A percentile compares a stretch with the other conserved stretches of the same genome.
Conservation (phyloP, 768 basidiomycete species). For the Lentinula lateritia region DNA sequence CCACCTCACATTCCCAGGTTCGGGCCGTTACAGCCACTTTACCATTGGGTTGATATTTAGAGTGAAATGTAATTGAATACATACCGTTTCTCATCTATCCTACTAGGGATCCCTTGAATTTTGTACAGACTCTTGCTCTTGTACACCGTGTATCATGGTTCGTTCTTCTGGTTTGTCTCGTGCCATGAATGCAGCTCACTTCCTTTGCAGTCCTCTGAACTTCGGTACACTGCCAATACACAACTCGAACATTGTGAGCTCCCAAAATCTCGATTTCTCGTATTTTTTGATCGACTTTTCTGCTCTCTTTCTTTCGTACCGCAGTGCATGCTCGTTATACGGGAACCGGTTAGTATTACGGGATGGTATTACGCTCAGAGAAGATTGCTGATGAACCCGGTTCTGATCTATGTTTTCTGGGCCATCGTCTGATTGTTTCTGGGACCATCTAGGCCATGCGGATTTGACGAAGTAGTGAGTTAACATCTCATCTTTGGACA, state of each 20-base stretch:
- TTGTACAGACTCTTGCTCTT: no score
- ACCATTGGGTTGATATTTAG: not conserved
- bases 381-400: not conserved
- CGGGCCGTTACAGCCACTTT: constrained; percentile 78
- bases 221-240: constrained; percentile 94
- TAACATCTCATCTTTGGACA: not conserved
- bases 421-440: not conserved
- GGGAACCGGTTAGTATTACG: constrained; percentile 72
- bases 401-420: not conserved
- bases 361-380: not conserved
- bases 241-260: constrained; percentile 87
- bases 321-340: constrained; percentile 94
- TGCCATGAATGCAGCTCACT: not conserved
- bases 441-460: constrained; percentile 67
- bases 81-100: no score
- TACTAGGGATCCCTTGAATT: no score
- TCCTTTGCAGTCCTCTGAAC: constrained; percentile 68
- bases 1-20: constrained; percentile 75
- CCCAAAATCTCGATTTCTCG: not conserved
- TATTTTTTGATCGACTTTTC: constrained; percentile 7
- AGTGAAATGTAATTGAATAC: not conserved
- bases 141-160: not conserved
- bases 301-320: constrained; percentile 10
- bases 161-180: not conserved
- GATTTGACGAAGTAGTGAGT: constrained; percentile 94